Base-by-base conservation (phyloP, 768 basidiomycete genomes). In the Lactarius indigo region DNA sequence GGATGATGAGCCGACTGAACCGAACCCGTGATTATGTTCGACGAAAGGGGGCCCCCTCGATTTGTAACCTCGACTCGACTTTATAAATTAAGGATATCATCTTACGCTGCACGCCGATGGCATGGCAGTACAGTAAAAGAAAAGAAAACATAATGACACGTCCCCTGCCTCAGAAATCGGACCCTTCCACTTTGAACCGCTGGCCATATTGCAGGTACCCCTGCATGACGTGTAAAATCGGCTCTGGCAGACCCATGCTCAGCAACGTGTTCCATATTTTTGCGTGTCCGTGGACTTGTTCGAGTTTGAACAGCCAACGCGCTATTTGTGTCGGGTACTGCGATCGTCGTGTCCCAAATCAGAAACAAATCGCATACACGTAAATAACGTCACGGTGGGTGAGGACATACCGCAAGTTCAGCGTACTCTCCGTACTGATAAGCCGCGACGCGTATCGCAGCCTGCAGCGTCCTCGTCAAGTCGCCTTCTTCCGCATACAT, bases 401-500 rank as follows among this genome's bases (percentile, higher is more conserved):
- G 57, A 56, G 57, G 59, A 83, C 91, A 58, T 71, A 94, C 92
- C 73, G 90, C 84, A 84, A 89, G 91, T 82, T 96, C 94, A 35
- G 88, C 87, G 71, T 94, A 96, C 73, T 94, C 93, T 10, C 88
- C 91, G 71, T 86, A 87, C 76, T 96, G 91, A 80, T 98, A 98
- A 30, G 94, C 92, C 31, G 94, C 92, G 42, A 98, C 86, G 35
- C 95, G 85, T 64, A 98, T 94, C 3, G 92, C 96, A 1, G 92
- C 92, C 77, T 97, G 96, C 69, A 98, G 84, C 52, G 87, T 88
- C 55, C 94, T 82, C 73, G 91, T 92, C 64, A 98, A 88, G 74
- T 98, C 97, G 4, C 94, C 92, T 72, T 99, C 97, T 2, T 94
- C 94, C n/a, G 94, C 88, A 71, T 97, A 98, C 85, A 89, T 91